Conservation (phyloP, 768 basidiomycete species). For the Tulasnella sp. region DNA sequence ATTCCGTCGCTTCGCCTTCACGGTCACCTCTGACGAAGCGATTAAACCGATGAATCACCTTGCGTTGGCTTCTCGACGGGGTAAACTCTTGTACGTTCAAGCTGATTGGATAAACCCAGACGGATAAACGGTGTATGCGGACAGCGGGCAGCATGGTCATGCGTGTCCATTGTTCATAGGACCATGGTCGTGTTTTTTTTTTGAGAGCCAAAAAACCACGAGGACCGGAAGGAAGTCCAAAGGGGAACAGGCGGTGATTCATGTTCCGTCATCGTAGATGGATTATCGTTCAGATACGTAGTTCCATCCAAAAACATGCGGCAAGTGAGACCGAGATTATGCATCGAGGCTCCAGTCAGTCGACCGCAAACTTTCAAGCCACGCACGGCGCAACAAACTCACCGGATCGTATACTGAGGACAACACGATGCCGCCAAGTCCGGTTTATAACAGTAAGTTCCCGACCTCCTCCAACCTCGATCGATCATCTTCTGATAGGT, state of each 20-base stretch:
- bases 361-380: no score
- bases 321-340: no score
- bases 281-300: no score
- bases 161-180: no score
- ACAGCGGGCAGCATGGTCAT: background rate
- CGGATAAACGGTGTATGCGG: background rate
- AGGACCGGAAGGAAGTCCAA: no score
- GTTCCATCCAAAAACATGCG: no score
- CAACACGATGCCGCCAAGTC: conserved; percentile 76
- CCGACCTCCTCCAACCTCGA: conserved; percentile 75
- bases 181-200: conserved; percentile 17
- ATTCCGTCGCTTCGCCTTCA: conserved; percentile 20
- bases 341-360: no score
- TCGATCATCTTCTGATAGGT: conserved; percentile 75
- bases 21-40: conserved; percentile 45
- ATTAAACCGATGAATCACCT: conserved; percentile 70
- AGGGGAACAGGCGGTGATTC: no score
- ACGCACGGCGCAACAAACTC: no score
- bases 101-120: conserved; percentile 29
- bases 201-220: background rate
- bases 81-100: conserved; percentile 56
- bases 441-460: conserved; percentile 79
- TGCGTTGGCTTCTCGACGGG: conserved; percentile 62
- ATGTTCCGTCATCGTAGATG: no score
- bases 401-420: conserved; percentile 92